Evolutionary conservation across 495 filamentous ascomycete species (phyloP), one percentile per base, ranked within the genome.

Genomic region (Penicillium crystallinum): DNA sequence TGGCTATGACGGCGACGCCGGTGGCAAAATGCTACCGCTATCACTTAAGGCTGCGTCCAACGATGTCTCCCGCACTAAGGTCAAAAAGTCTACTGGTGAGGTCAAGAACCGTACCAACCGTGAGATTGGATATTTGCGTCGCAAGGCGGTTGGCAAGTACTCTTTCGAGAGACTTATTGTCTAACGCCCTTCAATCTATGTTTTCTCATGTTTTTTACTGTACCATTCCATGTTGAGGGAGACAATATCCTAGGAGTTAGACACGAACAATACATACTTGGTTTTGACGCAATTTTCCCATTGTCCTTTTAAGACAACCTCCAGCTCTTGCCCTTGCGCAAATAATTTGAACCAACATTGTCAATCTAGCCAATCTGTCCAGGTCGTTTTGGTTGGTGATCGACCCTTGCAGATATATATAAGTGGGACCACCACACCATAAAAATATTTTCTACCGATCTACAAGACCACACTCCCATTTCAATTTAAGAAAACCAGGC

Each of bases 91-190:
- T 1, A 73, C 73, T 10, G 76, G 77, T 15, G 85, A 88, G 65
- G 69, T 86, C 12, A 77, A 83, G 56, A 64, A 73, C 55, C 77
- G 87, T 56, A 87, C 75, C 56, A 71, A 53, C 49, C 72, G 90
- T 66, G 84, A 93, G 65, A 84, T 85, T 47, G 87, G 87, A 10
- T 79, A 84, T 61, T 67, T 89, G 54, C 79, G 81, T 38, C 86
- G 87, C 61, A 83, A 84, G 72, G 85, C 82, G 46, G 81, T 85
- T 39, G 83, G 82, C 34, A 80, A 85, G 54, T 95, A 95, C 72
- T 87, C 87, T 22, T 79, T 90, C 49, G 85, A 90, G 63, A 77
- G 80, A 64, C 84, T 92, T 50, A 64, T 80, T 45, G 69, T 90
- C 51, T 85, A 71, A 60, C 40, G 38, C 6, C 30, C 23, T 18